phyloP scores from a whole-genome alignment of 371 early-diverging fungal species.

The Mucor saturninus region DNA sequence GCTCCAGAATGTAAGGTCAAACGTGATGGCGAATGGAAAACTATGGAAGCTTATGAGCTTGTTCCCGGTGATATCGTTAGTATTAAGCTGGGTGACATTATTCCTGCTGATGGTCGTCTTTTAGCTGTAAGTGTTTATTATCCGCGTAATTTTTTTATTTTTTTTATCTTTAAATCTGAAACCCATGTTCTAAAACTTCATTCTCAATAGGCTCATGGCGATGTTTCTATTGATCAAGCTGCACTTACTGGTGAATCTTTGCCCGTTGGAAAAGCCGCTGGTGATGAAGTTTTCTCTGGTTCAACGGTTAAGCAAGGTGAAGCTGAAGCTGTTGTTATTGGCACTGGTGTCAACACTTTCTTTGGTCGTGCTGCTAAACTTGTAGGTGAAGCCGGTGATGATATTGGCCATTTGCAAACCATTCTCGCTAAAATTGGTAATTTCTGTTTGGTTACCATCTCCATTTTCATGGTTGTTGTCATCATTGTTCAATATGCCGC shows the following conservation, averaged over 20 bases:
- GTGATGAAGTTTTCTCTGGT: conserved; percentile 76
- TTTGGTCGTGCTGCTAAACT: conserved; percentile 89
- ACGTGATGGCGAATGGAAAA: conserved; percentile 62
- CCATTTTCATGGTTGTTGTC: conserved; percentile 73
- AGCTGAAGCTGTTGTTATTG: conserved; percentile 85
- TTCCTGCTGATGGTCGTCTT: conserved; percentile 77
- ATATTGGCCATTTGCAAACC: conserved; percentile 88
- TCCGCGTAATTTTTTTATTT: conserved; percentile 1
- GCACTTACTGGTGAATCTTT: conserved; percentile 87
- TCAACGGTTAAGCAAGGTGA: conserved; percentile 93
- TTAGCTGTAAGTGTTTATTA: conserved; percentile 48
- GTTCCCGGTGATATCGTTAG: conserved; percentile 80
- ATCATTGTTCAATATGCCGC: conserved; percentile 83
- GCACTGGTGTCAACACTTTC: conserved; percentile 85
- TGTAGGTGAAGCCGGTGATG: conserved; percentile 79
- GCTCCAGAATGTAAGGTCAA: conserved; percentile 76
- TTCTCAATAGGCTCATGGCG: conserved; percentile 38
- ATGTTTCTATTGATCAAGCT: conserved; percentile 75
- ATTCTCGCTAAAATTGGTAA: conserved; percentile 91
- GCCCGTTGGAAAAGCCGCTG: conserved; percentile 72
- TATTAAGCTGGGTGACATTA: conserved; percentile 77
- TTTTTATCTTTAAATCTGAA: conserved; percentile 1
- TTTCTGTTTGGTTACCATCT: conserved; percentile 74
- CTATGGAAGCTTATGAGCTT: conserved; percentile 57
- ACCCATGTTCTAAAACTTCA: conserved; percentile 3